Evolutionary conservation across 805 yeast genomes (phyloP).

Genomic region (Maudiozyma pseudohumilis): DNA sequence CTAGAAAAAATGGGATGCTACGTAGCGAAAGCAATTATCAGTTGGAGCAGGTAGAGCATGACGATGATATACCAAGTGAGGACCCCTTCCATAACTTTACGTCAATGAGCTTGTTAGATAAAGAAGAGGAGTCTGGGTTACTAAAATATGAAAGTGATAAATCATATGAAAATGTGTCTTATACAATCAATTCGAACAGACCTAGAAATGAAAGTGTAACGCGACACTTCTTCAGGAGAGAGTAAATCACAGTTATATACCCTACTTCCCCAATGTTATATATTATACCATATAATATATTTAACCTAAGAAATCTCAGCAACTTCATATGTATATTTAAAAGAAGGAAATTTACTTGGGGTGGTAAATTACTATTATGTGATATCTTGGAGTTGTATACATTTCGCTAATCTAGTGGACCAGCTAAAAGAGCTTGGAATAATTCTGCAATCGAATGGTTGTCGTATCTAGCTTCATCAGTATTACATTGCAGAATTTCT

Average conservation of each 20-base stretch:
- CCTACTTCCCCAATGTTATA: too few relatives aligned
- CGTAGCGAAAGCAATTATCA: not conserved
- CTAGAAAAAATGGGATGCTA: not conserved
- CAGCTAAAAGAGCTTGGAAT: too few relatives aligned
- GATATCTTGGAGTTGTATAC: too few relatives aligned
- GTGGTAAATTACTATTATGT: too few relatives aligned
- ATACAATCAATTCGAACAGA: constrained; percentile 32
- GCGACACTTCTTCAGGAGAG: constrained; percentile 26
- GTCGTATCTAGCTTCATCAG: not conserved
- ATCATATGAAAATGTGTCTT: constrained; percentile 34
- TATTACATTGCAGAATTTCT: not conserved
- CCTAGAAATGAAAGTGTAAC: constrained; percentile 27
- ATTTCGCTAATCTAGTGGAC: too few relatives aligned
- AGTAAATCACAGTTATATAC: not conserved
- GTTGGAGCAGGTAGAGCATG: constrained; percentile 26
- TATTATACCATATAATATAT: not conserved
- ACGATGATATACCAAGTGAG: constrained; percentile 30
- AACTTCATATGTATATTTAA: too few relatives aligned
- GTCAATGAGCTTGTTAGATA: constrained; percentile 66
- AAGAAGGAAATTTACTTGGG: too few relatives aligned
- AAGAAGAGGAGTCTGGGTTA: constrained; percentile 49
- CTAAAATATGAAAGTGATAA: constrained; percentile 39
- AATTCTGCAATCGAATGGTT: not conserved
- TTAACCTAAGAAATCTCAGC: not conserved
- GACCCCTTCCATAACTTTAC: constrained; percentile 84